phyloP scores from a whole-genome alignment of 257 asterid genomes.

The Scutellaria minor region DNA sequence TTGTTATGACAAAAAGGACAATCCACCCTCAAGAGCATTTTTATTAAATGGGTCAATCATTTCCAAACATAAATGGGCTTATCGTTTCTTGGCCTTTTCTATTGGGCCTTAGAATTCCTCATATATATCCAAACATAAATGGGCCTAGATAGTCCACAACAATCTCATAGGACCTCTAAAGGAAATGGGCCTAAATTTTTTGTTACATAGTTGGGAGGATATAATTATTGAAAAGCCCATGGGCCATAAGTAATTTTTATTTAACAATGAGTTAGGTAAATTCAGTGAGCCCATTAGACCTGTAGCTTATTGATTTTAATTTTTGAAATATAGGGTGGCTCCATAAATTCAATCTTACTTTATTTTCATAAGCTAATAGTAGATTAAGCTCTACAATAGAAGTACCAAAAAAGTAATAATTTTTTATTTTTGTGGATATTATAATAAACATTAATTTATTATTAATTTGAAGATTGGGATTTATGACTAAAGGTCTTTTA shows the following conservation, averaged over 20 bases:
- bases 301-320: background rate
- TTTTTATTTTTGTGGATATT: background rate
- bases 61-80: too few relatives aligned
- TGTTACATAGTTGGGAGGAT: background rate
- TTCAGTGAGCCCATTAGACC: background rate
- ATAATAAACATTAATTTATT: too few relatives aligned
- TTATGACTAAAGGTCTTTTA: too few relatives aligned
- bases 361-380: background rate
- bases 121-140: background rate
- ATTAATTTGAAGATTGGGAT: background rate
- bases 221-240: background rate
- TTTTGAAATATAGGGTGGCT: slow-evolving; percentile 14
- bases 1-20: too few relatives aligned
- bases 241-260: background rate
- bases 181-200: background rate
- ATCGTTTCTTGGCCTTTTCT: background rate
- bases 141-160: background rate
- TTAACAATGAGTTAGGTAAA: background rate
- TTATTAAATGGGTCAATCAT: background rate
- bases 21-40: too few relatives aligned
- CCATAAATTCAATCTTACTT: background rate
- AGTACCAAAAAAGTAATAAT: background rate
- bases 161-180: background rate
- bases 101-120: background rate
- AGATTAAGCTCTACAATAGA: slow-evolving; percentile 3